A percentile compares a stretch with the other conserved stretches of the same genome.
Conservation (phyloP, 1,284 basidiomycete species). For the Apiotrichum siamense region DNA sequence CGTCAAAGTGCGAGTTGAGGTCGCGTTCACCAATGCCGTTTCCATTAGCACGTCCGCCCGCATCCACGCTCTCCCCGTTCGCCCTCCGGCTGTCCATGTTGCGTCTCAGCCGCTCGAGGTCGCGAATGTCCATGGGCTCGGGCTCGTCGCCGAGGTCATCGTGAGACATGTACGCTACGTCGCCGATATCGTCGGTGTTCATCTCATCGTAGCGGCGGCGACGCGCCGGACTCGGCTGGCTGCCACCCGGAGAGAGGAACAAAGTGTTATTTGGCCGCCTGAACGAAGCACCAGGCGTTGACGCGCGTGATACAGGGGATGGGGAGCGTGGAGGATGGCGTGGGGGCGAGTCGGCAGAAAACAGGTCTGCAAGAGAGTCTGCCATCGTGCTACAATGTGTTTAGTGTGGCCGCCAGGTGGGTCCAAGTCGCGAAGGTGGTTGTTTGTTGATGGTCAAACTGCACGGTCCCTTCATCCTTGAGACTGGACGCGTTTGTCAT, state of each 20-base stretch:
- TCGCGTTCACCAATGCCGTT: background rate
- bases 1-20: conserved; percentile 1
- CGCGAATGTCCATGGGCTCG: background rate
- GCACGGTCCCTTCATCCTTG: too few relatives aligned
- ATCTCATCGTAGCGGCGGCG: background rate
- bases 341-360: conserved; percentile 27
- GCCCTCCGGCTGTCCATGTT: background rate
- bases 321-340: conserved; percentile 3
- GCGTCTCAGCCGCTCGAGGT: background rate
- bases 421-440: background rate
- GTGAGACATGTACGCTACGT: background rate
- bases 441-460: background rate
- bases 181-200: background rate
- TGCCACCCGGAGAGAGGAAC: conserved; percentile 30
- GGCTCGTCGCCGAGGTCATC: background rate
- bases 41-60: background rate
- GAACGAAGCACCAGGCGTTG: background rate
- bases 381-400: background rate
- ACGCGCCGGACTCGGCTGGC: background rate
- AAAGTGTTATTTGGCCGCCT: conserved; percentile 16
- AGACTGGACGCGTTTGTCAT: background rate
- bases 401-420: background rate
- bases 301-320: background rate
- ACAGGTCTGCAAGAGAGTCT: conserved; percentile 22
- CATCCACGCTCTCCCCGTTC: background rate